Evolutionary conservation across 2,329 filamentous ascomycete genomes (phyloP).

Genomic region (Penicillium sp.): DNA sequence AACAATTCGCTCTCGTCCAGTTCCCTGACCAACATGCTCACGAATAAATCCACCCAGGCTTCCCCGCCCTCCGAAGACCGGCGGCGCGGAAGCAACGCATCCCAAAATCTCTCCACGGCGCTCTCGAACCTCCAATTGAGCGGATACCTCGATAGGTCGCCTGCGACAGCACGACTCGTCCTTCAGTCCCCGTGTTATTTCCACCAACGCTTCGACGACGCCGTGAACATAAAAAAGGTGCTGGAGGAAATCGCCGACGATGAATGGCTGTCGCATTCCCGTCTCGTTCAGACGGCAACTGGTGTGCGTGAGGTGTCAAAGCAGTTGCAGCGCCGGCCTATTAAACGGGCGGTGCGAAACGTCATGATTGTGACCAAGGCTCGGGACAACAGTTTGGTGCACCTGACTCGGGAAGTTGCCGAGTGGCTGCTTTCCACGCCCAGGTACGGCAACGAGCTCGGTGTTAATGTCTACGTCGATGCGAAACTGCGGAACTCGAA

Average conservation of each 20-base stretch:
- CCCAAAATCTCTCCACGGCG: slow-evolving; percentile 65
- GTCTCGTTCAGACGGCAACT: slow-evolving; percentile 91
- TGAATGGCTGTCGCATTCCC: slow-evolving; percentile 88
- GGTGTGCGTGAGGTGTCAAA: slow-evolving; percentile 94
- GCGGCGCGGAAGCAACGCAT: slow-evolving; percentile 48
- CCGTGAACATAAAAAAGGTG: slow-evolving; percentile 91
- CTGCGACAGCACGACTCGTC: slow-evolving; percentile 57
- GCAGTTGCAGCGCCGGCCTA: slow-evolving; percentile 87
- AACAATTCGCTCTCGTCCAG: slow-evolving; percentile 57
- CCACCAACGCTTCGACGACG: slow-evolving; percentile 94
- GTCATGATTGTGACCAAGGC: slow-evolving; percentile 99
- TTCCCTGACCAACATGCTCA: slow-evolving; percentile 63
- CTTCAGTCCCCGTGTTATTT: slow-evolving; percentile 96
- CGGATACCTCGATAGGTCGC: slow-evolving; percentile 45
- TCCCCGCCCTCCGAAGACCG: slow-evolving; percentile 25
- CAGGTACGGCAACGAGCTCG: slow-evolving; percentile 84
- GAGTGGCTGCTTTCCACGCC: slow-evolving; percentile 87
- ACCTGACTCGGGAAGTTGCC: slow-evolving; percentile 82
- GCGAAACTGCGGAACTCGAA: slow-evolving; percentile 86
- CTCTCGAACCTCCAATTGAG: slow-evolving; percentile 54
- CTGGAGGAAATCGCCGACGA: slow-evolving; percentile 88
- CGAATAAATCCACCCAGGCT: slow-evolving; percentile 29
- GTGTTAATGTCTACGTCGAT: slow-evolving; percentile 97
- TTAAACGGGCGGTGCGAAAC: slow-evolving; percentile 87
- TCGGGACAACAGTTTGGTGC: slow-evolving; percentile 88